Evolutionary conservation across 495 filamentous ascomycete species (phyloP).

Genomic region (Melanomma pulvis-pyrius): DNA sequence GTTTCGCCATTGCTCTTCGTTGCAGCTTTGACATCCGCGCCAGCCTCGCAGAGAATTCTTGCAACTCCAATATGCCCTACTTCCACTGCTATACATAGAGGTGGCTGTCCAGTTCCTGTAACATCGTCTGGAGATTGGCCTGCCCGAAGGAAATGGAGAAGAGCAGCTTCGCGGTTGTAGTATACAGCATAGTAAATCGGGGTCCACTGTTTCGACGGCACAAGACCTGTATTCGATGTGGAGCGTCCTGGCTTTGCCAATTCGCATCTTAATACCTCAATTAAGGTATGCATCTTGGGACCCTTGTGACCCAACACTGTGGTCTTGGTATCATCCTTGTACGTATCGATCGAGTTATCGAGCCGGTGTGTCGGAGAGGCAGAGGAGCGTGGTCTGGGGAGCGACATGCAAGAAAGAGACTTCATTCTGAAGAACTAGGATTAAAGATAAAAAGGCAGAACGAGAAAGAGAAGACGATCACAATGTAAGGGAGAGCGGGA

Average conservation of each 20-base stretch:
- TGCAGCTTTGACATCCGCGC: conserved; percentile 15
- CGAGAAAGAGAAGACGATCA: not conserved
- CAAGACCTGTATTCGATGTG: not conserved
- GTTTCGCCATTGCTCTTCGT: conserved; percentile 26
- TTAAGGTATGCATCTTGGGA: conserved; percentile 18
- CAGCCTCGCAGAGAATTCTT: conserved; percentile 21
- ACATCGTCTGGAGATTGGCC: conserved; percentile 27
- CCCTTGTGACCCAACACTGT: conserved; percentile 19
- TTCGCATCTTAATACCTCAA: conserved; percentile 31
- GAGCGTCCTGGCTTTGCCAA: conserved; percentile 9
- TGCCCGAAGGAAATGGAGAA: conserved; percentile 23
- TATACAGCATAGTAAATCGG: conserved; percentile 25
- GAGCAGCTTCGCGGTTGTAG: conserved; percentile 29
- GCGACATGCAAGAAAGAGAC: conserved; percentile 26
- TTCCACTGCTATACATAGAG: conserved; percentile 18
- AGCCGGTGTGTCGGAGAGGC: conserved; percentile 1
- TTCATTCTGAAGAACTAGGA: conserved; percentile 19
- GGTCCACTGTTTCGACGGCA: conserved; percentile 22
- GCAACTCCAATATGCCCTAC: conserved; percentile 16
- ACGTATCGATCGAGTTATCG: conserved; percentile 10
- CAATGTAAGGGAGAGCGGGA: not conserved
- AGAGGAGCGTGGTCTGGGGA: not conserved
- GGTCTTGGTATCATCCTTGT: conserved; percentile 18
- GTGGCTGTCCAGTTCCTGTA: conserved; percentile 2
- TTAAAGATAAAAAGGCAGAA: not conserved